These are phyloP conservation scores for Zizania latifolia DNA, from an alignment of 176 grass and related monocot species.

Conservation along the genomic window DNA sequence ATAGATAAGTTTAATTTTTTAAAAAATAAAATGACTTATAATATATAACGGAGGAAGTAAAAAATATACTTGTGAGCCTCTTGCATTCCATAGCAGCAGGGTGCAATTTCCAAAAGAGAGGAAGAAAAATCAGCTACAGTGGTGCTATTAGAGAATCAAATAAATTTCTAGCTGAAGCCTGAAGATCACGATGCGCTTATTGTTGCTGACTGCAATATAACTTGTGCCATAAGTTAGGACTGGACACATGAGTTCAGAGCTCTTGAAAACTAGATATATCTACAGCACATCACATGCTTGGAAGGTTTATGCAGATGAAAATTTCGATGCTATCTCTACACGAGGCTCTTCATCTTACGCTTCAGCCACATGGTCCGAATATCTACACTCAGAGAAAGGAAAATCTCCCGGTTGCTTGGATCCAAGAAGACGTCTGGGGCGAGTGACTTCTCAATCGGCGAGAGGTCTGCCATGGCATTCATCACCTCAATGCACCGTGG, in stretches of 20 bases:
- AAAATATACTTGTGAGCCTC: not conserved
- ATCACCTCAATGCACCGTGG: constrained; percentile 53
- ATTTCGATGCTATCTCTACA: constrained; percentile 36
- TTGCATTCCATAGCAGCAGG: not conserved
- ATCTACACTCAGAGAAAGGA: constrained; percentile 51
- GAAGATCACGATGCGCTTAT: constrained; percentile 2
- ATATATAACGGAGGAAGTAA: not conserved
- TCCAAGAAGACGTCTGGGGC: constrained; percentile 55
- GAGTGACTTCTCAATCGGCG: constrained; percentile 44
- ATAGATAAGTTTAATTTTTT: too few species aligned
- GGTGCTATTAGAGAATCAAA: not conserved
- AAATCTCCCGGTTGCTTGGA: constrained; percentile 49
- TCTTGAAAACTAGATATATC: constrained; percentile 36
- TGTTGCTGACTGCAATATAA: constrained; percentile 6
- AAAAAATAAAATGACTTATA: too few species aligned
- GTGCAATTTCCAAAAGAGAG: not conserved
- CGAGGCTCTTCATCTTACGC: constrained; percentile 52
- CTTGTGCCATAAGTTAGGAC: constrained; percentile 24
- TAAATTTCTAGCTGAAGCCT: not conserved
- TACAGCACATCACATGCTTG: constrained; percentile 34
- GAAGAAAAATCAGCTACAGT: not conserved
- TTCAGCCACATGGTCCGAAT: constrained; percentile 60
- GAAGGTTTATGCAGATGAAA: constrained; percentile 22
- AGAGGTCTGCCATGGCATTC: constrained; percentile 47
- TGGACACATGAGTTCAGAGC: constrained; percentile 36